These are phyloP conservation scores for Hygrocybe punicea DNA, from an alignment of 768 basidiomycete genomes.

Conservation along the genomic window DNA sequence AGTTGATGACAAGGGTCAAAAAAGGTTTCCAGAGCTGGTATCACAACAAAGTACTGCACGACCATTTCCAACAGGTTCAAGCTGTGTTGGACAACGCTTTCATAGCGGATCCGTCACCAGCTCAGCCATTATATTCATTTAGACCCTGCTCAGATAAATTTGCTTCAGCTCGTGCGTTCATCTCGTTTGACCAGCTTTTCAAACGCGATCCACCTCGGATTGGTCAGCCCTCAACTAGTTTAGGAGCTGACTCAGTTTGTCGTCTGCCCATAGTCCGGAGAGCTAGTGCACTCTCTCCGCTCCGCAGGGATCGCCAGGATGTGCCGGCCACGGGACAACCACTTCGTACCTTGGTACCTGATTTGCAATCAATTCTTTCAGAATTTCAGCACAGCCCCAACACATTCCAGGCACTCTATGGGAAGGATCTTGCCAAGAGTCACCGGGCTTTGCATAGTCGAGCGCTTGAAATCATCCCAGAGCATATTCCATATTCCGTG, in stretches of 20 bases:
- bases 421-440: slow-evolving; percentile 11
- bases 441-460: slow-evolving; percentile 5
- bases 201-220: background rate
- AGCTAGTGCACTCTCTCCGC: background rate
- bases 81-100: slow-evolving; percentile 1
- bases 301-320: background rate
- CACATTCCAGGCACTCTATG: slow-evolving; percentile 15
- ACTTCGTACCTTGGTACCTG: no score
- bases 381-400: slow-evolving; percentile 12
- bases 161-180: background rate
- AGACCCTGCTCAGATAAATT: background rate
- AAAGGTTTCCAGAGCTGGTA: slow-evolving; percentile 11
- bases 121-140: background rate
- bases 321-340: background rate
- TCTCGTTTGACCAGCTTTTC: background rate
- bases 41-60: slow-evolving; percentile 14
- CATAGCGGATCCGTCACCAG: background rate
- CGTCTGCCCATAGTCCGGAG: background rate
- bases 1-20: background rate
- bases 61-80: slow-evolving; percentile 14
- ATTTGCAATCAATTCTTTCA: slow-evolving; percentile 13
- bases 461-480: background rate
- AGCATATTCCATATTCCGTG: background rate
- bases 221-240: background rate
- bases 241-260: slow-evolving; percentile 4